These are phyloP conservation scores for Cymbopogon citratus DNA, from an alignment of 176 grass and related monocot genomes.

Conservation along the genomic window DNA sequence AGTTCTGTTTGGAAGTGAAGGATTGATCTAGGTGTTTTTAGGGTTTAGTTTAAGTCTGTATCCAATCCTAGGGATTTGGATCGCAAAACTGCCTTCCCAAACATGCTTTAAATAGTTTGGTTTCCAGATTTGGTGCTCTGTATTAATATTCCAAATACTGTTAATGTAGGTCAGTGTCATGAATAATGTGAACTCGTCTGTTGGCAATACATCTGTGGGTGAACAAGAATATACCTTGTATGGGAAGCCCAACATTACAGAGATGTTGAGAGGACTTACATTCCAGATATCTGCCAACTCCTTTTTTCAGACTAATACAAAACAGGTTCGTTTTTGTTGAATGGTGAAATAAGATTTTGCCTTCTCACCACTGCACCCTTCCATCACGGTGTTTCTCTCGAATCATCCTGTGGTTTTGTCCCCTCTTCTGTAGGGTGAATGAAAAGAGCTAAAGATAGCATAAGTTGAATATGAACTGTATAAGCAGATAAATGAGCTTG, in stretches of 20 bases:
- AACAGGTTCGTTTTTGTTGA: slow-evolving; percentile 56
- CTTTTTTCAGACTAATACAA: slow-evolving; percentile 97
- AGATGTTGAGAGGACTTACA: slow-evolving; percentile 89
- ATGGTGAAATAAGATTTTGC: background rate
- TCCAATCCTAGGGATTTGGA: background rate
- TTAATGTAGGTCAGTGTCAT: slow-evolving; percentile 60
- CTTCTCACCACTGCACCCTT: background rate
- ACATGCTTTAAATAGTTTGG: background rate
- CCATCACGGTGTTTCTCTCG: background rate
- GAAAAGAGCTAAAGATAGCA: background rate
- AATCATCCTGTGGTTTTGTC: background rate
- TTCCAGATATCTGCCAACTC: slow-evolving; percentile 99
- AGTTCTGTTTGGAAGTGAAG: background rate
- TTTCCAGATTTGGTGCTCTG: background rate
- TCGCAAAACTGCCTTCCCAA: background rate
- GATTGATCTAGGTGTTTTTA: background rate
- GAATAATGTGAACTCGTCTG: slow-evolving; percentile 94
- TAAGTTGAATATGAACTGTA: slow-evolving; percentile 1
- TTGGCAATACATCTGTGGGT: slow-evolving; percentile 82
- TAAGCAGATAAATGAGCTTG: background rate
- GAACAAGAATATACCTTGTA: slow-evolving; percentile 89
- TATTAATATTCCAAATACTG: slow-evolving; percentile 18
- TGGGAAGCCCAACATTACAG: slow-evolving; percentile 76
- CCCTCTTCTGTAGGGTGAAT: slow-evolving; percentile 10
- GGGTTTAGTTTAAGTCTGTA: background rate